These are phyloP conservation scores for Rachicladosporium sp. DNA, from an alignment of 2,329 filamentous ascomycete species.

Conservation along the genomic window DNA sequence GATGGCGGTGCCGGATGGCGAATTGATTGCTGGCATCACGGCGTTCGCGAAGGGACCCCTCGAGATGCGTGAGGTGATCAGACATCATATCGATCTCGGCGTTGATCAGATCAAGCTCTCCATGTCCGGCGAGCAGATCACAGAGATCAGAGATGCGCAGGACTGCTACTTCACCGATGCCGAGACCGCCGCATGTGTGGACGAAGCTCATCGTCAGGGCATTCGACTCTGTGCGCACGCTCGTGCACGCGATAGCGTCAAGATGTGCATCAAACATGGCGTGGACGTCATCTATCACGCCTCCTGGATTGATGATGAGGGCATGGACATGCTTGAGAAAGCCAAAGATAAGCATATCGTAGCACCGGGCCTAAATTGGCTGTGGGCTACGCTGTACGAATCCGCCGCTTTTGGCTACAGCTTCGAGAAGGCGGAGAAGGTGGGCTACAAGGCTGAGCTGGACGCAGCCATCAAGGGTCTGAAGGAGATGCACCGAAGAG, in stretches of 20 bases:
- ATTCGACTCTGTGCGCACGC: constrained; percentile 34
- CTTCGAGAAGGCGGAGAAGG: constrained; percentile 30
- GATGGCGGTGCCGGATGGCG: constrained; percentile 34
- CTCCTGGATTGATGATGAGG: constrained; percentile 32
- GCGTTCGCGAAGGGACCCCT: constrained; percentile 24
- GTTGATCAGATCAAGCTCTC: constrained; percentile 25
- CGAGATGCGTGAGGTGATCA: constrained; percentile 18
- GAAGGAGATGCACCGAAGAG: constrained; percentile 34
- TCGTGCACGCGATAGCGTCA: constrained; percentile 32
- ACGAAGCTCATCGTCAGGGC: constrained; percentile 32
- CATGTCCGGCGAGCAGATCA: constrained; percentile 22
- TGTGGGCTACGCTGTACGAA: constrained; percentile 28
- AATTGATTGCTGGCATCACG: constrained; percentile 32
- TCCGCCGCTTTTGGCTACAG: constrained; percentile 31
- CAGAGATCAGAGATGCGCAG: constrained; percentile 23
- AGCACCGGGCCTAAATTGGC: constrained; percentile 34
- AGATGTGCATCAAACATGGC: constrained; percentile 30
- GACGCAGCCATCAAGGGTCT: constrained; percentile 28
- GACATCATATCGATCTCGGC: constrained; percentile 18
- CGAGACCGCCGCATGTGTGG: constrained; percentile 37
- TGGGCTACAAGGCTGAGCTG: constrained; percentile 33
- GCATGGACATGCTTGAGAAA: constrained; percentile 28
- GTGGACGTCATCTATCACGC: constrained; percentile 39
- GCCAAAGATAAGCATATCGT: constrained; percentile 30
- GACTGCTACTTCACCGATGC: constrained; percentile 36